A percentile compares a stretch with the other conserved stretches of the same genome.
Conservation (phyloP, 2,329 filamentous ascomycete species). For the Monosporascus sp. region DNA sequence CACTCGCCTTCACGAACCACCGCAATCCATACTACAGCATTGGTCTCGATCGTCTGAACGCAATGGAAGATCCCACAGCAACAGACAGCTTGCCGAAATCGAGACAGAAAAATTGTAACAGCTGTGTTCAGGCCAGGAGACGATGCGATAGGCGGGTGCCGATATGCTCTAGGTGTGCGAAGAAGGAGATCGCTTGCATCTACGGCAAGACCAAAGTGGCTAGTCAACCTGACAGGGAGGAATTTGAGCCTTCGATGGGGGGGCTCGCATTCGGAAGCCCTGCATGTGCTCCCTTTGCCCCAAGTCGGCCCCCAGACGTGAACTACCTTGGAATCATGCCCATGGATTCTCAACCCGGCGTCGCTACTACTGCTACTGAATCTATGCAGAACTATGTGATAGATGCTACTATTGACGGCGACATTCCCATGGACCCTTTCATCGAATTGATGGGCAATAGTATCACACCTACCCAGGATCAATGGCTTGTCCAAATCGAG, state of each 20-base stretch:
- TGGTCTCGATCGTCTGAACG: too few species aligned
- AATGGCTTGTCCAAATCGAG: slow-evolving; percentile 7
- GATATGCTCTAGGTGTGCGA: slow-evolving; percentile 31
- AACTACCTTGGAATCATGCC: slow-evolving; percentile 1
- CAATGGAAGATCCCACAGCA: too few species aligned
- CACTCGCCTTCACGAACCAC: too few species aligned
- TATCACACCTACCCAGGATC: background rate
- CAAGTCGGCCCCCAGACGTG: slow-evolving; percentile 5
- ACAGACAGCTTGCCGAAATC: slow-evolving; percentile 5
- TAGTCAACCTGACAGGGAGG: background rate
- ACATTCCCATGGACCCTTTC: slow-evolving; percentile 4
- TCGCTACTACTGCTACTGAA: background rate
- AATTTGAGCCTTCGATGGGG: background rate
- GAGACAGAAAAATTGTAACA: slow-evolving; percentile 32
- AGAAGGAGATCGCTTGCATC: slow-evolving; percentile 29
- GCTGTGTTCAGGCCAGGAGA: slow-evolving; percentile 34
- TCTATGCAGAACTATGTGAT: too few species aligned
- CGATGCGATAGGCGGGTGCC: slow-evolving; percentile 35
- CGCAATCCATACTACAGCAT: too few species aligned
- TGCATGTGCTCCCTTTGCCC: slow-evolving; percentile 1
- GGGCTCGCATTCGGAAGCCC: background rate
- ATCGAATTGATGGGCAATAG: slow-evolving; percentile 5
- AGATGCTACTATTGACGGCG: background rate
- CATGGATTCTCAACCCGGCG: background rate
- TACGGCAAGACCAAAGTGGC: slow-evolving; percentile 17